Base-by-base conservation (phyloP, 305 asterid species). In the Fraxinus xanthoxyloides region DNA sequence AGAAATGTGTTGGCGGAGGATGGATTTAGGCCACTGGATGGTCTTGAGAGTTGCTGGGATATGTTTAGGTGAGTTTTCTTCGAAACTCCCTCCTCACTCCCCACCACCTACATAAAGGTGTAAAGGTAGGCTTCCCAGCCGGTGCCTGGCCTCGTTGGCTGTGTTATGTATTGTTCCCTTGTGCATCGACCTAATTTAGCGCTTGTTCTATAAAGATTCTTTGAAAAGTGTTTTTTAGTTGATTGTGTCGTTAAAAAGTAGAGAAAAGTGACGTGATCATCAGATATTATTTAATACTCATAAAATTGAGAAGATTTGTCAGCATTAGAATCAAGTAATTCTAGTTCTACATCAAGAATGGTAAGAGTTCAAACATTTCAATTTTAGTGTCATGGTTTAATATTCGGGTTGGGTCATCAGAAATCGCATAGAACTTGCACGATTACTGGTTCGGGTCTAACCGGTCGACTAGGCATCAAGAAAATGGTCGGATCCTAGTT, bases 41-140 rank as follows among this genome's bases (percentile, higher is more conserved):
- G 88, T 0, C 90, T 89, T 31, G 40, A 89, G n/a, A 79, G 93
- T 81, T 92, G 98, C 83, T 94, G 98, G 98, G 96, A 92, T 81
- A 88, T 91, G 82, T 94, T 94, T 88, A 83, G 93, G 98, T 93
- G 77, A 87, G 87, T 80, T 43, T 5, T 43, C 69, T 59, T 19
- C 13, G 0, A 59, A 19, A 59, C 69, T 19, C 26, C 65, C 26
- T 56, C 26, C 24, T n/a, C 10, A 56, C 65, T 21, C 65, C 26
- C 26, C 65, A n/a, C 67, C 26, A 19, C 67, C 67, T 56, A 56
- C 26, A 56, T 54, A 54, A 54, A 54, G 63, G 8, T n/a, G 63
- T 46, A 46, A 12, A 13, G 19, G 56, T 48, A 48, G 61, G 61
- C n/a, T 1, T 1, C 23, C 7, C 21, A 5, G 61, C 23, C 61